Base-by-base conservation (phyloP, 2,329 filamentous ascomycete species). In the Xylaria polymorpha region DNA sequence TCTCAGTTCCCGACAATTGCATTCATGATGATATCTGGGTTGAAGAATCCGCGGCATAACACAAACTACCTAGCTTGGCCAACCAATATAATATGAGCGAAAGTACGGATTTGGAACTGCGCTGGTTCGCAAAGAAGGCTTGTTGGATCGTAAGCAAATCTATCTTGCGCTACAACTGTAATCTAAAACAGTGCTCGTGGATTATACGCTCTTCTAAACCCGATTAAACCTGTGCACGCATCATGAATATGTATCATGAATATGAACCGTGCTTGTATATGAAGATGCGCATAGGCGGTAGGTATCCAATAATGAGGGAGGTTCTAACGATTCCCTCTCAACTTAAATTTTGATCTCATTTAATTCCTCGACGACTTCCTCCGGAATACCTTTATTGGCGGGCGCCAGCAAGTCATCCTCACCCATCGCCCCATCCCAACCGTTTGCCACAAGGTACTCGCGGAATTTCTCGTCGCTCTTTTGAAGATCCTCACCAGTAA, bases 391-490 rank as follows among this genome's bases (percentile, higher is more conserved):
- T 50, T 68, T 57, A 10, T 51, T 15, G 5, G 66, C 66, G 20
- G 35, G 25, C 5, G 57, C 66, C 37, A 66, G 37, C 20, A 61
- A 39, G 18, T 68, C 66, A 18, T 43, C 25, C 44, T 66, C 66
- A 8, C 66, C 66, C 57, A 68, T 68, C 18, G 41, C 50, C 3
- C 61, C 62, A 43, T 66, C 56, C 66, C 66, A 66, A 32, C 66
- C 66, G 14, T 68, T 68, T 18, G 62, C 62, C 10, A 66, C 62
- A 7, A 68, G 66, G 41, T 68, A 68, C 1, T 44, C 66, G 8
- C 62, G 29, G 41, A 68, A 66, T 48, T 66, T 66, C n/a, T 68
- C 66, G 18, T 68, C 66, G 32, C 51, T 25, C 46, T 68, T 65
- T 22, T 61, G 29, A 10, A 68, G 50, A 50, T 68, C 66, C 18